A percentile compares a stretch with the other conserved stretches of the same genome.
Conservation (phyloP, 1,284 basidiomycete genomes). For the Boletellus dicymbophilus region DNA sequence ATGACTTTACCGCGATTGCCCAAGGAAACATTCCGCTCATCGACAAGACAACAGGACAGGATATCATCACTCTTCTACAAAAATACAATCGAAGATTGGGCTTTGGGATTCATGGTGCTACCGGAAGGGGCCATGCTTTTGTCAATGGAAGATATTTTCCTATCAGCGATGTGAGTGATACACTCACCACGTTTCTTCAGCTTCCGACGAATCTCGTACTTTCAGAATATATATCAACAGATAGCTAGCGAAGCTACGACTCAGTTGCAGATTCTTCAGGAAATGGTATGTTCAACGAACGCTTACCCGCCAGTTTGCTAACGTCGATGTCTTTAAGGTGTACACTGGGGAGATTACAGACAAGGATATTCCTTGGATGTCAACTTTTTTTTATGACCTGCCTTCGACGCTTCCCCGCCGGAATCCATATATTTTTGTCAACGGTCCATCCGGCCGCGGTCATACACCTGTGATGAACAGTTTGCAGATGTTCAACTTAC, state of each 20-base stretch:
- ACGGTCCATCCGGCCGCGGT: constrained; percentile 21
- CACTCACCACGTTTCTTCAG: neutral
- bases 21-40: constrained; percentile 30
- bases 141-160: constrained; percentile 86
- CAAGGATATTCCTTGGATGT: constrained; percentile 49
- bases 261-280: constrained; percentile 73
- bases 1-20: constrained; percentile 45
- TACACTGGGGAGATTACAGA: constrained; percentile 66
- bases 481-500: constrained; percentile 27
- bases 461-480: constrained; percentile 9
- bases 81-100: constrained; percentile 59
- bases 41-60: constrained; percentile 21
- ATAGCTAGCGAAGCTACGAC: constrained; percentile 64
- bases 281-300: constrained; percentile 50
- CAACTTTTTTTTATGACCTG: constrained; percentile 89
- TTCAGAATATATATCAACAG: constrained; percentile 63
- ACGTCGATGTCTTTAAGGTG: constrained; percentile 45
- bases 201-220: constrained; percentile 1
- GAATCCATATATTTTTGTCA: constrained; percentile 70
- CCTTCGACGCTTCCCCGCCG: constrained; percentile 70
- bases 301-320: neutral
- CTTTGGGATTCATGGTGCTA: constrained; percentile 18
- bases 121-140: constrained; percentile 66
- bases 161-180: constrained; percentile 65
- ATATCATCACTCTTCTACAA: constrained; percentile 43